Percentiles rank a stretch among this genome's conserved stretches.
Evolutionary conservation across 352 stramenopile species (phyloP).

Genomic region (Phytophthora podocarpi): DNA sequence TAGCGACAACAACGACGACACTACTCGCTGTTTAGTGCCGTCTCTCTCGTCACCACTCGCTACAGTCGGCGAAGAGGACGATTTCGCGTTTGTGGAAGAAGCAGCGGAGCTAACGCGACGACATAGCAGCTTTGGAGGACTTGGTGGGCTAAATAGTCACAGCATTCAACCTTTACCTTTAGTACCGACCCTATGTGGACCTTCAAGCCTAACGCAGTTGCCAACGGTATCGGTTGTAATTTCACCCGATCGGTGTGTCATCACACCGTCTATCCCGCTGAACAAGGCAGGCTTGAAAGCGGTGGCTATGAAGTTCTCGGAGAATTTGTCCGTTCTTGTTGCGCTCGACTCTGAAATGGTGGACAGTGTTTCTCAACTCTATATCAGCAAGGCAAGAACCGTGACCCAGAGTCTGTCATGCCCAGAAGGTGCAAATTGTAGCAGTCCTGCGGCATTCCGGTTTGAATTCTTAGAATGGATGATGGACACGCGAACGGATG

Average conservation of each 20-base stretch:
- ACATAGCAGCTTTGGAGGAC: slow-evolving; percentile 68
- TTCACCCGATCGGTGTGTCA: slow-evolving; percentile 45
- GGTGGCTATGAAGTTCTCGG: slow-evolving; percentile 79
- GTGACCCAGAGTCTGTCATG: slow-evolving; percentile 77
- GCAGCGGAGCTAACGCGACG: slow-evolving; percentile 55
- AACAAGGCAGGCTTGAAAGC: slow-evolving; percentile 73
- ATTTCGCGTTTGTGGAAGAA: slow-evolving; percentile 85
- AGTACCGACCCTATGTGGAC: slow-evolving; percentile 46
- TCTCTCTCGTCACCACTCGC: slow-evolving; percentile 24
- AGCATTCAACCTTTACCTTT: slow-evolving; percentile 55
- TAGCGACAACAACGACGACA: slow-evolving; percentile 3
- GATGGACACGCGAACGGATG: slow-evolving; percentile 68
- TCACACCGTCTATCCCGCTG: slow-evolving; percentile 66
- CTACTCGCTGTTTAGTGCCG: background rate
- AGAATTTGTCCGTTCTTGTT: slow-evolving; percentile 81
- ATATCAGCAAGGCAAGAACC: slow-evolving; percentile 70
- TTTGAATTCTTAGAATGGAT: slow-evolving; percentile 89
- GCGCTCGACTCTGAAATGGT: slow-evolving; percentile 78
- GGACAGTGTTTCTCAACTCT: slow-evolving; percentile 77
- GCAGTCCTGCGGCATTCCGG: slow-evolving; percentile 63
- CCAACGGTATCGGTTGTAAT: slow-evolving; percentile 58
- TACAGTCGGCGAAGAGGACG: slow-evolving; percentile 58
- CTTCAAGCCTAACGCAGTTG: slow-evolving; percentile 55
- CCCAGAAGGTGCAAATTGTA: slow-evolving; percentile 72
- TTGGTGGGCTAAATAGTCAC: slow-evolving; percentile 42